Evolutionary conservation across 1,139 yeast genomes (phyloP), one percentile per base, ranked within the genome.

Genomic region (Arxiozyma heterogenica): DNA sequence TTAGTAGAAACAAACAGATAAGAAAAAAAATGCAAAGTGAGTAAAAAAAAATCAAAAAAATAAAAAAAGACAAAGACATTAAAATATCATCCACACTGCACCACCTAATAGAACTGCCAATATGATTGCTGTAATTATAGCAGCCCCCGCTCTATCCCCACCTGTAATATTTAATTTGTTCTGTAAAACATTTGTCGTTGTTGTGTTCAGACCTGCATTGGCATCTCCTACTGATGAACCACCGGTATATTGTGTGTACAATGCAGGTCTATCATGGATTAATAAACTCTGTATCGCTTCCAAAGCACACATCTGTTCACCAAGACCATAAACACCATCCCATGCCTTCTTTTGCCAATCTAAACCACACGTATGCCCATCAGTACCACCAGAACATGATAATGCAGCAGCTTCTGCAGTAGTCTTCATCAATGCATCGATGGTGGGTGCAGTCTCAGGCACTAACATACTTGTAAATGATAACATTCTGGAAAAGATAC

Each of bases 141-240:
- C 88, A 1, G 96, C 96, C 46, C 97, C 97, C 0, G 91, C 95
- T 55, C 73, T 79, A 68, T 88, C 97, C 54, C 82, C 82, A 4
- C 73, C 66, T 47, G 76, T 73, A 53, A 89, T 76, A 11, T 68
- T 65, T 59, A 87, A 64, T 4, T 72, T 66, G 51, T 75, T 71
- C 41, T 75, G 75, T 51, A 73, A 65, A 21, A 73, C 69, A 22
- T 65, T 60, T 48, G 71, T 65, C 0, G 67, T 59, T 2, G 68
- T 58, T 0, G 69, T 53, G 57, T 67, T 62, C 49, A 73, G 58
- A 54, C 81, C 82, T 0, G 81, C 80, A 38, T 65, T 59, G 0
- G 73, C 66, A 57, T 76, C 73, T 56, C 78, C 77, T 1, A 43
- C 57, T 0, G 82, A 75, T 7, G 80, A 63, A 23, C 80, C 83